These are phyloP conservation scores for Leishmania arabica DNA, from an alignment of 208 protist species.

Conservation along the genomic window DNA sequence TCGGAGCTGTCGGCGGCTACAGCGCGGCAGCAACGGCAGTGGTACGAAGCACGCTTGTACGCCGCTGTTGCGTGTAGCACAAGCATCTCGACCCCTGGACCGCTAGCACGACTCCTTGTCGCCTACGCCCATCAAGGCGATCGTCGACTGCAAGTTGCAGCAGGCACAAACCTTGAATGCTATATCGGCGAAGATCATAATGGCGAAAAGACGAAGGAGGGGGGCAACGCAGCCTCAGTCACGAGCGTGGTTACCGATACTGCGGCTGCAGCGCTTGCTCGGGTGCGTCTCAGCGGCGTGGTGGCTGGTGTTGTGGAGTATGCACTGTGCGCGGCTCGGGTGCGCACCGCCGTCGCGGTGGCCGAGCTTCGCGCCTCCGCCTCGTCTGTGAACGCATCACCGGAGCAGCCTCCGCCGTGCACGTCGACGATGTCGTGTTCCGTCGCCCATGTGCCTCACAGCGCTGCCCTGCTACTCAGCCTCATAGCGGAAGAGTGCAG, in stretches of 20 bases:
- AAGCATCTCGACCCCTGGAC: conserved; percentile 16
- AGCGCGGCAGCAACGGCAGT: conserved; percentile 15
- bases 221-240: neutral
- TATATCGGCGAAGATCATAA: neutral
- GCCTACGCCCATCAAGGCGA: conserved; percentile 26
- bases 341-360: conserved; percentile 20
- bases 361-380: conserved; percentile 16
- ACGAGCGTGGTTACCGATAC: neutral
- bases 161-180: conserved; percentile 2
- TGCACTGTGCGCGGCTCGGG: conserved; percentile 35
- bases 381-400: conserved; percentile 9
- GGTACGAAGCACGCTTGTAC: conserved; percentile 38
- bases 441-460: conserved; percentile 9
- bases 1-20: neutral
- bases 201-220: neutral
- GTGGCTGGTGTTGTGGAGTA: conserved; percentile 69
- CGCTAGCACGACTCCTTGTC: conserved; percentile 29
- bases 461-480: conserved; percentile 25
- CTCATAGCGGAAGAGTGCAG: conserved; percentile 24
- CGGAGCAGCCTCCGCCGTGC: neutral
- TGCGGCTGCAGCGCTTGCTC: conserved; percentile 2
- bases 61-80: conserved; percentile 21
- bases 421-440: neutral
- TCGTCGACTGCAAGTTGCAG: conserved; percentile 16
- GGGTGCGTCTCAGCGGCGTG: conserved; percentile 41